Evolutionary conservation across 371 early-diverging fungal species (phyloP).

Genomic region (Enterocytospora artemiae): DNA sequence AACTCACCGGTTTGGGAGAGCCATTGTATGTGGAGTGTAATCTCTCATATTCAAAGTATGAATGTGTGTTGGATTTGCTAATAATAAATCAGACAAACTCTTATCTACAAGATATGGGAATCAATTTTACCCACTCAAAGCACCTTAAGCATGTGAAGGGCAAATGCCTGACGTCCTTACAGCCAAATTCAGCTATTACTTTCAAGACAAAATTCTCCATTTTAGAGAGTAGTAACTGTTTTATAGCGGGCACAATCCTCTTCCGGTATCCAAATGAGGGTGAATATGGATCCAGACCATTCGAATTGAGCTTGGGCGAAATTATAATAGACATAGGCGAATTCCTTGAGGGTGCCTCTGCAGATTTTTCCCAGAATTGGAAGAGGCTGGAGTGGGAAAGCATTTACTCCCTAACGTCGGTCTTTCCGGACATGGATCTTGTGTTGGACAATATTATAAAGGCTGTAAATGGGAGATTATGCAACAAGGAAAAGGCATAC

Average conservation of each 20-base stretch:
- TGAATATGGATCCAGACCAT: slow-evolving; percentile 17
- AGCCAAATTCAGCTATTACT: slow-evolving; percentile 15
- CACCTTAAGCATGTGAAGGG: slow-evolving; percentile 66
- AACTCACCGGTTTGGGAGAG: slow-evolving; percentile 87
- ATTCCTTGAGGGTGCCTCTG: slow-evolving; percentile 42
- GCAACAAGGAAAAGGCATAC: slow-evolving; percentile 27
- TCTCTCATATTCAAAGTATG: slow-evolving; percentile 81
- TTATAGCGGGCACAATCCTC: slow-evolving; percentile 49
- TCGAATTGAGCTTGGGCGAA: slow-evolving; percentile 45
- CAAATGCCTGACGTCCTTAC: slow-evolving; percentile 17
- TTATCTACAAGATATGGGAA: slow-evolving; percentile 80
- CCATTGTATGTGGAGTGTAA: slow-evolving; percentile 94
- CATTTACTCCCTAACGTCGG: slow-evolving; percentile 46
- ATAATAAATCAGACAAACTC: slow-evolving; percentile 89
- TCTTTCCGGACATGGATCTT: background rate
- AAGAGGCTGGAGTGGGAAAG: slow-evolving; percentile 57
- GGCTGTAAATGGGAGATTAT: slow-evolving; percentile 34
- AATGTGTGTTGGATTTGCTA: slow-evolving; percentile 76
- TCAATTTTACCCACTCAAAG: slow-evolving; percentile 88
- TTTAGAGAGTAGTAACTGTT: slow-evolving; percentile 45
- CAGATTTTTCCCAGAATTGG: slow-evolving; percentile 51
- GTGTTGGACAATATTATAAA: slow-evolving; percentile 25
- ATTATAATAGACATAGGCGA: slow-evolving; percentile 48
- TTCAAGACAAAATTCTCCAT: slow-evolving; percentile 29
- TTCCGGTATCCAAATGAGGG: slow-evolving; percentile 38